Base-by-base conservation (phyloP, 768 basidiomycete species). In the Psilocybe cubensis region DNA sequence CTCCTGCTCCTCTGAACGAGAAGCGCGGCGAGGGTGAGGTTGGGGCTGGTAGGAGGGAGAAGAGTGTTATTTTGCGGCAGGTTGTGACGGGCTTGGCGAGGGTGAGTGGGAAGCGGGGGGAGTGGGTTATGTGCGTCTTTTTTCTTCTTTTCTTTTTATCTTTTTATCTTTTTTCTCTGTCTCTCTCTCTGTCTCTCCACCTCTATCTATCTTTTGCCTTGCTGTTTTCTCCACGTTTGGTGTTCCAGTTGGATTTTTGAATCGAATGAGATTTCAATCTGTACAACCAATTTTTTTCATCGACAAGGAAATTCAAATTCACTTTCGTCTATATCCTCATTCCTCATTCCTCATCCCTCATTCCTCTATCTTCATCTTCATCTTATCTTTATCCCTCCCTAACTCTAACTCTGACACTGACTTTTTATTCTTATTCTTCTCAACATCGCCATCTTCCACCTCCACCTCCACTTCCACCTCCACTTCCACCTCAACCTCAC, bases 121-220 rank as follows among this genome's bases (percentile, higher is more conserved):
- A 89, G 67, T 92, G 91, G 91, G 81, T 87, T 59, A 81, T 91
- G 88, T 90, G 66, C 58, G 89, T 79, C 57, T 12, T 1, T 33
- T 53, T 42, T 46, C 17, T 38, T 12, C 33, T 31, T 58, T 56
- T 25, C 20, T 24, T 28, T 35, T 23, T 45, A 27, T 21, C 28
- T 47, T 38, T 53, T 25, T 49, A 27, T 25, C 8, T 31, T 44
- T 21, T 5, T 24, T n/a, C 2, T 21, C 41, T 46, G n/a, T 40
- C 10, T 31, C 27, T 56, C 57, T 29, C 23, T 24, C 21, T 25
- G 18, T 45, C 24, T n/a, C 28, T 47, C 33, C 52, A 23, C 44
- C 27, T 24, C 7, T 23, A 41, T 14, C 8, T 18, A n/a, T 3
- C 11, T 23, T 21, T 40, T 12, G 41, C 18, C 33, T 18, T 7